phyloP scores from a whole-genome alignment of 1,284 basidiomycete species.

The Ganoderma sinense region DNA sequence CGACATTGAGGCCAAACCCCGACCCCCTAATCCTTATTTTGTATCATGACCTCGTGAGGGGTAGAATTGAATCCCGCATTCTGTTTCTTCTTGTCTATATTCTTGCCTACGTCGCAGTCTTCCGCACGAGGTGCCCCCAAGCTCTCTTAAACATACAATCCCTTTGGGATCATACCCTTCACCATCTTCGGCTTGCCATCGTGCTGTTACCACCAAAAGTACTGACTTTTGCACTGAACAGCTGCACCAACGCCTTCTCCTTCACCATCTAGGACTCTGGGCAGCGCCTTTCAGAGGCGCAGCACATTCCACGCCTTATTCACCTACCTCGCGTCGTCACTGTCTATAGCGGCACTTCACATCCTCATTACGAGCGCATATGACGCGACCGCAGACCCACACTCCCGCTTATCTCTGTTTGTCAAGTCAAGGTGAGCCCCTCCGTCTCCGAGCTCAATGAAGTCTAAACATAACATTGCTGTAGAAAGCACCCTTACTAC shows the following conservation, averaged over 20 bases:
- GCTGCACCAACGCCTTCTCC: slow-evolving; percentile 53
- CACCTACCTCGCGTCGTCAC: slow-evolving; percentile 54
- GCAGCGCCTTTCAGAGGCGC: slow-evolving; percentile 53
- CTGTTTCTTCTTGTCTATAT: too few relatives aligned
- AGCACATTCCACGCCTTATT: slow-evolving; percentile 51
- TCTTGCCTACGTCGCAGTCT: too few relatives aligned
- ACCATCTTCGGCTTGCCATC: too few relatives aligned
- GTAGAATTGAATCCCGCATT: too few relatives aligned
- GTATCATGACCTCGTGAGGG: too few relatives aligned
- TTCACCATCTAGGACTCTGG: slow-evolving; percentile 60
- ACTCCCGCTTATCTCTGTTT: slow-evolving; percentile 58
- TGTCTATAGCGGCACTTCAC: slow-evolving; percentile 50
- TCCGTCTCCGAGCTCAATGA: not conserved
- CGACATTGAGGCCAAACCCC: too few relatives aligned
- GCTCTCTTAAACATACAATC: not conserved
- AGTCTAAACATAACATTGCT: not conserved
- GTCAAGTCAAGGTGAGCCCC: slow-evolving; percentile 67
- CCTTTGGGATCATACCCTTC: not conserved
- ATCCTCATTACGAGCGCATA: slow-evolving; percentile 45
- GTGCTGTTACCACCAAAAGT: not conserved
- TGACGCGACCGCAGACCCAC: slow-evolving; percentile 38
- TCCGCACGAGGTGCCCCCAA: too few relatives aligned
- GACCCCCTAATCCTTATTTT: too few relatives aligned
- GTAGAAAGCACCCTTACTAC: slow-evolving; percentile 74
- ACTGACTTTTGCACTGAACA: slow-evolving; percentile 34